Conservation (phyloP, 2,329 filamentous ascomycete species). For the Lecanicillium sp. region DNA sequence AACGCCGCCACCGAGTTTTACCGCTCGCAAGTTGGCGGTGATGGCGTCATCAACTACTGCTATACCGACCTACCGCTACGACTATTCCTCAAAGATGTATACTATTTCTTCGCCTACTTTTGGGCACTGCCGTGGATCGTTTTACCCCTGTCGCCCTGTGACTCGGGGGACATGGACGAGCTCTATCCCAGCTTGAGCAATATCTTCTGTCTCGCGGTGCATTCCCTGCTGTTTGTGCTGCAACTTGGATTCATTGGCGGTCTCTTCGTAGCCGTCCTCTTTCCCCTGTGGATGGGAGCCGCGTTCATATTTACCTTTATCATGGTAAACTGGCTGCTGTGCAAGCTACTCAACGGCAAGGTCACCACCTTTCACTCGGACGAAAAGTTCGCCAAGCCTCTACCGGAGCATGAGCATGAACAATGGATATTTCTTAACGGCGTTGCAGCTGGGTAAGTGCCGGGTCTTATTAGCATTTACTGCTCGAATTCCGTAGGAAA, state of each 20-base stretch:
- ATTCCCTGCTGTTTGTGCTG: slow-evolving; percentile 49
- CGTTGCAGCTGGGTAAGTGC: slow-evolving; percentile 53
- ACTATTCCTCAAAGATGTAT: slow-evolving; percentile 44
- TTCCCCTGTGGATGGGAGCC: slow-evolving; percentile 41
- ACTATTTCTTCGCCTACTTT: slow-evolving; percentile 45
- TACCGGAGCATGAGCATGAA: slow-evolving; percentile 50
- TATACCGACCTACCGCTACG: slow-evolving; percentile 50
- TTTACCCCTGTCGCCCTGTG: slow-evolving; percentile 46
- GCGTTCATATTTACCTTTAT: slow-evolving; percentile 35
- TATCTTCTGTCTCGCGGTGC: slow-evolving; percentile 46
- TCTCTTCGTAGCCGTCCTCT: slow-evolving; percentile 40
- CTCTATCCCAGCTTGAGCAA: slow-evolving; percentile 52
- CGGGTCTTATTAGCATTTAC: not conserved
- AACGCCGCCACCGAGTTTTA: slow-evolving; percentile 40
- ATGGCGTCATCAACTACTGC: slow-evolving; percentile 50
- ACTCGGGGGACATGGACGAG: slow-evolving; percentile 53
- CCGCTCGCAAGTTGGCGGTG: slow-evolving; percentile 50
- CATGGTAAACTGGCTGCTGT: slow-evolving; percentile 42
- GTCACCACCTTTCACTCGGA: slow-evolving; percentile 43
- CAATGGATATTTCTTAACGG: slow-evolving; percentile 79
- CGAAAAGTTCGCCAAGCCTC: slow-evolving; percentile 40
- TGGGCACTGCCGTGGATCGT: slow-evolving; percentile 55
- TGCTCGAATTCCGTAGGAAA: not conserved
- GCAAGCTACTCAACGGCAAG: slow-evolving; percentile 41
- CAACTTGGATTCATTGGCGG: slow-evolving; percentile 54